Conservation (phyloP, 2,329 filamentous ascomycete genomes). For the Ceratocystis ficicola region DNA sequence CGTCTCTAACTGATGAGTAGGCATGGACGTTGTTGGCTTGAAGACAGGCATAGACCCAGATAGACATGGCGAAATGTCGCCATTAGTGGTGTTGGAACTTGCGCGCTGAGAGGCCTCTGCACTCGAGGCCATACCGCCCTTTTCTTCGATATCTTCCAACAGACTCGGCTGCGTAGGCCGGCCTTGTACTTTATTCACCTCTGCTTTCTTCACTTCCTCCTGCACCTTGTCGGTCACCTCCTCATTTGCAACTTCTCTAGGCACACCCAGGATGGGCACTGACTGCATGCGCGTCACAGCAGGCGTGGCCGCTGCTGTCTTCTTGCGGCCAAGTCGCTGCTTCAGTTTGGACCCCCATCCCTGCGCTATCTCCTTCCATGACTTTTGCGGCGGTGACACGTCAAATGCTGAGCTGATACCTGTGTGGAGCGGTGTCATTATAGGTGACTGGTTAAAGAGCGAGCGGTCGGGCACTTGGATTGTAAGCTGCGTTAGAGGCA, state of each 20-base stretch:
- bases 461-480: slow-evolving; percentile 14
- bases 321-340: slow-evolving; percentile 9
- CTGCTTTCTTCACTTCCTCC: not conserved
- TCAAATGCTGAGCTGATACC: slow-evolving; percentile 18
- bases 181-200: not conserved
- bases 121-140: not conserved
- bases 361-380: slow-evolving; percentile 15
- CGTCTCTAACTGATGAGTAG: not conserved
- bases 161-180: not conserved
- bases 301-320: not conserved
- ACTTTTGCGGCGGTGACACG: slow-evolving; percentile 16
- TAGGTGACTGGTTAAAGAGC: not conserved
- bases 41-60: not conserved
- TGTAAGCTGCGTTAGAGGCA: slow-evolving; percentile 3
- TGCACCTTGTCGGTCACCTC: not conserved
- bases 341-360: slow-evolving; percentile 16
- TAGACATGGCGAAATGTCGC: not conserved
- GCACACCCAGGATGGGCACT: not conserved
- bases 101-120: not conserved
- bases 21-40: not conserved
- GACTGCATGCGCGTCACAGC: slow-evolving; percentile 7
- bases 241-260: not conserved
- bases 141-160: not conserved
- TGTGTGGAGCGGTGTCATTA: slow-evolving; percentile 14
- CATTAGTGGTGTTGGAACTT: not conserved